Evolutionary conservation across 2,329 filamentous ascomycete species (phyloP), one percentile per base, ranked within the genome.

Genomic region (Parascedosporium putredinis): DNA sequence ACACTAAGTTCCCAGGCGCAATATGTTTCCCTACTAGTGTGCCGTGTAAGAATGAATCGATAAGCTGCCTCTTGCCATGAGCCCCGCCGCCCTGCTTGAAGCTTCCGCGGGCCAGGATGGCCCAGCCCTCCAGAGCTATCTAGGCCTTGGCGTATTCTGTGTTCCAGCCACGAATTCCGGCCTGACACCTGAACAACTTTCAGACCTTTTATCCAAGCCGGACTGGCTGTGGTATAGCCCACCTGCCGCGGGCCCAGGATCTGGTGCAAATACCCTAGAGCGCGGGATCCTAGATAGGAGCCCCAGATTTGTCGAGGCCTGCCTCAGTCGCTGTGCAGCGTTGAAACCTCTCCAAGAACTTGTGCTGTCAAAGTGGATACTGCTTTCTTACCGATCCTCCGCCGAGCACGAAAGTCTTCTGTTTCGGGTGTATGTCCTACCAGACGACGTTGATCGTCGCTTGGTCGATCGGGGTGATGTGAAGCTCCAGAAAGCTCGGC

Each of bases 371-470:
- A 52, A 55, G 16, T 78, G 73, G 74, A 63, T 74, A 1, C 63
- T 64, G 3, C 55, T 78, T 6, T 64, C 70, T n/a, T 65, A 72
- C 43, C 56, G 57, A 2, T 20, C 61, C 3, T 57, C 55, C 36
- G 14, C 51, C 2, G 44, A 54, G 10, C 47, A 55, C 2, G 42
- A 55, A 1, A 44, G 51, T 4, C 64, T 61, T 16, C 58, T 67
- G 5, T 34, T 79, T 6, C 72, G 83, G 20, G 67, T 87, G 1
- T 81, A 83, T 56, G 56, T 85, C 3, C 70, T 86, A 2, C 81
- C 83, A 2, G 79, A 85, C 54, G 85, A 90, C 62, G 69, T 79
- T 29, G 72, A 74, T 2, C 73, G 78, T 25, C 60, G 67, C 1
- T 61, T 63, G 3, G 67, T 86, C n/a, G 67, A 75, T 34, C 71